Evolutionary conservation across 202 grass and related monocot species (phyloP).

Genomic region (Carex arenaria): DNA sequence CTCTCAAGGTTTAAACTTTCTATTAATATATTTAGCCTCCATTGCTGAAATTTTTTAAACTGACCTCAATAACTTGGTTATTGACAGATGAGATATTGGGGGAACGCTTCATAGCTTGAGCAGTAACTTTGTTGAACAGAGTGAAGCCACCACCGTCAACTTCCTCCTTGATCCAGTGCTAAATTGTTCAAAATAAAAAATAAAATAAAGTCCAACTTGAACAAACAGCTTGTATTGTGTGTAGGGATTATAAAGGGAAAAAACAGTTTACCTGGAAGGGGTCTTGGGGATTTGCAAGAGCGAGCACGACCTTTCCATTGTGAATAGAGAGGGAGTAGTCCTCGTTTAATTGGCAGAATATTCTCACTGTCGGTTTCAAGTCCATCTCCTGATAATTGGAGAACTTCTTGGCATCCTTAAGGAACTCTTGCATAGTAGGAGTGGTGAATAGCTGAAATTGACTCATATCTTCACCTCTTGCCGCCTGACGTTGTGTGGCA

Average conservation of each 20-base stretch:
- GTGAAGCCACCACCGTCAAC: neutral
- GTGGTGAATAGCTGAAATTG: no score
- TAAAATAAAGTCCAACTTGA: neutral
- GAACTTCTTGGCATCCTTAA: no score
- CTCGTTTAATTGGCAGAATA: neutral
- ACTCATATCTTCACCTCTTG: no score
- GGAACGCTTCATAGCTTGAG: neutral
- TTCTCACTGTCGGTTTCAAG: neutral
- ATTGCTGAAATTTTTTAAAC: neutral
- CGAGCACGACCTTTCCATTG: neutral
- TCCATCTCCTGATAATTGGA: neutral
- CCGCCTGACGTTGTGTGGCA: no score
- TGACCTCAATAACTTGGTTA: neutral
- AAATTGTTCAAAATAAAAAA: neutral
- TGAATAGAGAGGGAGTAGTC: neutral
- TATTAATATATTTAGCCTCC: no score
- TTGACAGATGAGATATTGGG: neutral
- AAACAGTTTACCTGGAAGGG: neutral
- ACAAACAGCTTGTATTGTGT: neutral
- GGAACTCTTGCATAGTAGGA: no score
- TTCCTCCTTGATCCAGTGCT: constrained; percentile 5
- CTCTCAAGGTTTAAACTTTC: no score
- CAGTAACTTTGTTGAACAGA: neutral
- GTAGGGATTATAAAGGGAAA: neutral
- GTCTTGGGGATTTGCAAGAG: neutral